These are phyloP conservation scores for Boletus calvinii DNA, from an alignment of 1,284 basidiomycete species.

Conservation along the genomic window DNA sequence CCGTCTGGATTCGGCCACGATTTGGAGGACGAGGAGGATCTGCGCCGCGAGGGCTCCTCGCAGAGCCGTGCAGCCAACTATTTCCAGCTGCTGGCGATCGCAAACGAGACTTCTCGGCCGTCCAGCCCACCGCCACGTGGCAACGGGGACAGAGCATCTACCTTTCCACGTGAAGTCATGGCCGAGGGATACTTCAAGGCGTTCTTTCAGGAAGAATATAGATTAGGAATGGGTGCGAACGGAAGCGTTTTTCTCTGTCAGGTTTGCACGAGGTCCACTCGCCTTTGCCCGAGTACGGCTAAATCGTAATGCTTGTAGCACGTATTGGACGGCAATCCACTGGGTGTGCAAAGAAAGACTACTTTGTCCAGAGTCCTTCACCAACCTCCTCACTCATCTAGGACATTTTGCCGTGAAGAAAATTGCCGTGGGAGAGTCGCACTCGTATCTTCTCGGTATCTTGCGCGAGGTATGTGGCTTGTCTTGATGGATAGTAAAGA, in stretches of 20 bases:
- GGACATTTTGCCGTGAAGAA: conserved; percentile 93
- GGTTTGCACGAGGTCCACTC: conserved; percentile 42
- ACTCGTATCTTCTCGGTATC: conserved; percentile 78
- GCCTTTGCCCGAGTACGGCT: conserved; percentile 3
- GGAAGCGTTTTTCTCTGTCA: conserved; percentile 87
- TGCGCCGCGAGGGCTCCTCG: conserved; percentile 27
- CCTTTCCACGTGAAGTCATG: conserved; percentile 66
- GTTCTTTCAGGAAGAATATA: conserved; percentile 86
- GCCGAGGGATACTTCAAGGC: conserved; percentile 82
- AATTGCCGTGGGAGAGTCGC: conserved; percentile 88
- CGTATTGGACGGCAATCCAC: conserved; percentile 73
- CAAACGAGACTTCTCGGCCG: conserved; percentile 64
- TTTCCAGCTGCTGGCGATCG: conserved; percentile 67
- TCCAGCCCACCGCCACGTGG: conserved; percentile 44
- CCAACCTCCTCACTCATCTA: conserved; percentile 30
- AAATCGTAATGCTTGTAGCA: conserved; percentile 47
- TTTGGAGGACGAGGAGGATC: conserved; percentile 24
- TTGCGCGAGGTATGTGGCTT: conserved; percentile 63
- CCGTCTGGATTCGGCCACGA: conserved; percentile 35
- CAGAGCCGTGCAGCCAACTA: conserved; percentile 65
- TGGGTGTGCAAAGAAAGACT: conserved; percentile 44
- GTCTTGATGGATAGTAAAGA: too few relatives aligned
- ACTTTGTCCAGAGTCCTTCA: background rate
- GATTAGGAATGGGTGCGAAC: conserved; percentile 89
- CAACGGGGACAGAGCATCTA: conserved; percentile 23